Conservation (phyloP, 2,329 filamentous ascomycete genomes). For the Herpotrichia juniperi region DNA sequence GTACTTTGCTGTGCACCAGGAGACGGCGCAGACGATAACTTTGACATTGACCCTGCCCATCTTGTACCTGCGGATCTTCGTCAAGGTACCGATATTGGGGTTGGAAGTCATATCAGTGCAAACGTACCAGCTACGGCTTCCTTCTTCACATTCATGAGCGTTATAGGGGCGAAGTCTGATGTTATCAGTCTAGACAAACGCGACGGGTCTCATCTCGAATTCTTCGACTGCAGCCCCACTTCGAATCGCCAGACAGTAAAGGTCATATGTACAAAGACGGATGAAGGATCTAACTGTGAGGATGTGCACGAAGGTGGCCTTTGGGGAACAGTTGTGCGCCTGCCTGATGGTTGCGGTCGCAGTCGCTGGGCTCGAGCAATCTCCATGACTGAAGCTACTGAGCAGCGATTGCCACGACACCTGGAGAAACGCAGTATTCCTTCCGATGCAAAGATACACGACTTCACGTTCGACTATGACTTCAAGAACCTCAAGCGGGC, state of each 20-base stretch:
- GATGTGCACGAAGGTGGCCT: constrained; percentile 46
- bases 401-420: constrained; percentile 24
- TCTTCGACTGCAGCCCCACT: constrained; percentile 45
- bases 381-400: constrained; percentile 21
- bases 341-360: constrained; percentile 48
- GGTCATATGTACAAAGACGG: constrained; percentile 47
- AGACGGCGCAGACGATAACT: not conserved
- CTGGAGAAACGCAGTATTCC: not conserved
- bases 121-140: not conserved
- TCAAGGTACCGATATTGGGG: not conserved
- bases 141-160: constrained; percentile 4
- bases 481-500: constrained; percentile 1
- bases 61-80: constrained; percentile 3
- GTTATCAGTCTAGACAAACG: constrained; percentile 40
- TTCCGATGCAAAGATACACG: not conserved
- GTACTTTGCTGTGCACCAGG: not conserved
- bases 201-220: constrained; percentile 53
- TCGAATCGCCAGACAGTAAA: constrained; percentile 41
- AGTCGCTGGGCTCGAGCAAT: constrained; percentile 49
- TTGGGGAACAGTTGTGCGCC: constrained; percentile 47
- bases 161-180: not conserved
- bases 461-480: constrained; percentile 12
- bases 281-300: constrained; percentile 43
- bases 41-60: not conserved
- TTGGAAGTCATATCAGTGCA: constrained; percentile 1